Conservation (phyloP, 2,329 filamentous ascomycete species). For the Basipetospora chlamydospora region DNA sequence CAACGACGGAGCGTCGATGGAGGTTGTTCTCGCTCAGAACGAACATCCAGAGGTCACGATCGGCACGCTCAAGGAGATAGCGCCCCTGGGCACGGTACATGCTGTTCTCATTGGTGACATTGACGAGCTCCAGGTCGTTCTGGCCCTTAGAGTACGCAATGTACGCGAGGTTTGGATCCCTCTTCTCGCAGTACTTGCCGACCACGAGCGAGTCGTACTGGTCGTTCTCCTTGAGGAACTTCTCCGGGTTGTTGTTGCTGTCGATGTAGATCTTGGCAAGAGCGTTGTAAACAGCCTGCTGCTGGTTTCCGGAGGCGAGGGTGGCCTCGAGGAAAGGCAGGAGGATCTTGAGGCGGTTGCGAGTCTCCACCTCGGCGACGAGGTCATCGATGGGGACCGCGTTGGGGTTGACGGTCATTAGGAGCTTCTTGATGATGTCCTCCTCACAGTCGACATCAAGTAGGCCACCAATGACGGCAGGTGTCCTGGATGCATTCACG, state of each 20-base stretch:
- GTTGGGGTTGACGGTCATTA: slow-evolving; percentile 69
- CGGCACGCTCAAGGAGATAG: slow-evolving; percentile 82
- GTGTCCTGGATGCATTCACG: slow-evolving; percentile 82
- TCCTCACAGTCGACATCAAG: slow-evolving; percentile 97
- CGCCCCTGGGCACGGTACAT: slow-evolving; percentile 98
- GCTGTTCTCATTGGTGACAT: slow-evolving; percentile 97
- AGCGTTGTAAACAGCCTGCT: slow-evolving; percentile 93
- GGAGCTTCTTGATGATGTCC: slow-evolving; percentile 82
- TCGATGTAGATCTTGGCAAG: slow-evolving; percentile 99
- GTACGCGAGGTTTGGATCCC: slow-evolving; percentile 87
- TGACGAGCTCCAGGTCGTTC: slow-evolving; percentile 93
- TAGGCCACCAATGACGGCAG: slow-evolving; percentile 82
- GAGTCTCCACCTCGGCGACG: slow-evolving; percentile 83
- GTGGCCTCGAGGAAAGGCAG: slow-evolving; percentile 93
- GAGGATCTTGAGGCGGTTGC: slow-evolving; percentile 89
- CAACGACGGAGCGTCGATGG: slow-evolving; percentile 81
- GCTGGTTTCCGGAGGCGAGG: slow-evolving; percentile 77
- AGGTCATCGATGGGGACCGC: slow-evolving; percentile 90
- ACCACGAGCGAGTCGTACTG: slow-evolving; percentile 85
- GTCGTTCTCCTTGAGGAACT: slow-evolving; percentile 94
- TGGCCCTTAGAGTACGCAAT: slow-evolving; percentile 94
- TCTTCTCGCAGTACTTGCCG: slow-evolving; percentile 98
- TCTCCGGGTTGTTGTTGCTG: slow-evolving; percentile 94
- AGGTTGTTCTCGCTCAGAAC: slow-evolving; percentile 93
- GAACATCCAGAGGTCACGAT: slow-evolving; percentile 84